Percentiles rank a stretch among this genome's conserved stretches.
phyloP scores from a whole-genome alignment of 352 stramenopile species.

The Albugo candida region DNA sequence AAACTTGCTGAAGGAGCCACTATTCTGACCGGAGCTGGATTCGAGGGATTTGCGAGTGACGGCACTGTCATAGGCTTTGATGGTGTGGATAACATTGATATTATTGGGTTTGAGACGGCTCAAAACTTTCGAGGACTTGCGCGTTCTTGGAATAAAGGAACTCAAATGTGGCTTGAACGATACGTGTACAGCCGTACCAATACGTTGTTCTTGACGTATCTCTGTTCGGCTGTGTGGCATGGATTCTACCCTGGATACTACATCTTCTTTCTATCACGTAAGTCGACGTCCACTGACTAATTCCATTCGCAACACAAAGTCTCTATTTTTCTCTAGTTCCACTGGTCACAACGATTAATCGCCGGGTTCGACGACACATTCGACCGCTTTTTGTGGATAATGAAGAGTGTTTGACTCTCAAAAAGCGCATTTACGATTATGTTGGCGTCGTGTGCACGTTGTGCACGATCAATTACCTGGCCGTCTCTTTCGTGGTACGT shows the following conservation, averaged over 20 bases:
- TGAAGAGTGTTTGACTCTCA: conserved; percentile 5
- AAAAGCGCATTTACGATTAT: conserved; percentile 42
- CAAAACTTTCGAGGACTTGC: conserved; percentile 78
- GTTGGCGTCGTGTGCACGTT: conserved; percentile 29
- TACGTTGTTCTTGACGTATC: conserved; percentile 86
- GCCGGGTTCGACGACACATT: conserved; percentile 26
- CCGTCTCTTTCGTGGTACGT: conserved; percentile 36
- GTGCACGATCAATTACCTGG: conserved; percentile 54
- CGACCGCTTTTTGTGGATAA: conserved; percentile 27
- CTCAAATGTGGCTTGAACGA: conserved; percentile 87
- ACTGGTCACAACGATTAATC: conserved; percentile 46
- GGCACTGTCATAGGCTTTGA: conserved; percentile 81
- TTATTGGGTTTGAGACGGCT: conserved; percentile 87
- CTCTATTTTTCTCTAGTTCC: conserved; percentile 15
- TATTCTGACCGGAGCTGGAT: conserved; percentile 72
- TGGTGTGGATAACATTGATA: conserved; percentile 90
- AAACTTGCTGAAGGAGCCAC: conserved; percentile 49
- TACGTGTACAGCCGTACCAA: conserved; percentile 96
- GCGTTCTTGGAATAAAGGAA: conserved; percentile 94
- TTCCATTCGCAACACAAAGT: neutral
- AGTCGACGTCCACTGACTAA: neutral
- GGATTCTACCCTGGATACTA: conserved; percentile 99
- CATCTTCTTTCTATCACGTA: conserved; percentile 82
- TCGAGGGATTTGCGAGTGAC: conserved; percentile 84
- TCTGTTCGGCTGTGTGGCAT: conserved; percentile 92